Evolutionary conservation across 2,329 filamentous ascomycete genomes (phyloP).

Genomic region (Chrysoporthe puriensis): DNA sequence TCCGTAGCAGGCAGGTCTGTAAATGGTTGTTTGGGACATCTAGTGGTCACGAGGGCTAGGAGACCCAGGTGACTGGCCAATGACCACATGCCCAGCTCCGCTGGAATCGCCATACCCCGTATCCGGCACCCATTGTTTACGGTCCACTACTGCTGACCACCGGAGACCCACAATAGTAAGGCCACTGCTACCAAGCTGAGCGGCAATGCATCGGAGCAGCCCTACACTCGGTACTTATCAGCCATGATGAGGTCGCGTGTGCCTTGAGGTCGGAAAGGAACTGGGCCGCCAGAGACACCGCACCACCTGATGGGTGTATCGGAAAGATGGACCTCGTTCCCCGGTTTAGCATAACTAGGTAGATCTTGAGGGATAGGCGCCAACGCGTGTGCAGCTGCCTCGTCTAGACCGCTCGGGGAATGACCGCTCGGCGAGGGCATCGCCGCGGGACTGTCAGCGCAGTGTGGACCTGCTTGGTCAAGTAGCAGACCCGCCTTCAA

Average conservation of each 20-base stretch:
- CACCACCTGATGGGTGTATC: background rate
- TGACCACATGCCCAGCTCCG: background rate
- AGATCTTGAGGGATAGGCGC: background rate
- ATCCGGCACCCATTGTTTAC: background rate
- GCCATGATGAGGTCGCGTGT: constrained; percentile 1
- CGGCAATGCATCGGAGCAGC: background rate
- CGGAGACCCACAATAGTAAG: constrained; percentile 1
- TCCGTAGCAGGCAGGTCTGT: constrained; percentile 6
- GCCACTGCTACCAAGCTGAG: constrained; percentile 8
- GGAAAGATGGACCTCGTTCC: background rate
- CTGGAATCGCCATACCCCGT: background rate
- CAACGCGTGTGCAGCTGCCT: background rate
- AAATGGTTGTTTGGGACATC: background rate
- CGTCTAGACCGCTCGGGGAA: constrained; percentile 19
- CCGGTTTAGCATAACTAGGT: constrained; percentile 5
- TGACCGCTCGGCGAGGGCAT: constrained; percentile 19
- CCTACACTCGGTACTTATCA: background rate
- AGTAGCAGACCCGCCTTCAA: constrained; percentile 12
- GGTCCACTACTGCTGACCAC: background rate
- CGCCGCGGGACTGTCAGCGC: constrained; percentile 24
- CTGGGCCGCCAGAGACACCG: background rate
- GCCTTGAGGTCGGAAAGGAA: background rate
- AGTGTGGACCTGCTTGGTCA: constrained; percentile 19
- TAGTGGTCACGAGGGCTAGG: background rate
- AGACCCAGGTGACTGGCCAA: background rate